Evolutionary conservation across 106 monocot species (phyloP).

Genomic region (Dioscorea alata): DNA sequence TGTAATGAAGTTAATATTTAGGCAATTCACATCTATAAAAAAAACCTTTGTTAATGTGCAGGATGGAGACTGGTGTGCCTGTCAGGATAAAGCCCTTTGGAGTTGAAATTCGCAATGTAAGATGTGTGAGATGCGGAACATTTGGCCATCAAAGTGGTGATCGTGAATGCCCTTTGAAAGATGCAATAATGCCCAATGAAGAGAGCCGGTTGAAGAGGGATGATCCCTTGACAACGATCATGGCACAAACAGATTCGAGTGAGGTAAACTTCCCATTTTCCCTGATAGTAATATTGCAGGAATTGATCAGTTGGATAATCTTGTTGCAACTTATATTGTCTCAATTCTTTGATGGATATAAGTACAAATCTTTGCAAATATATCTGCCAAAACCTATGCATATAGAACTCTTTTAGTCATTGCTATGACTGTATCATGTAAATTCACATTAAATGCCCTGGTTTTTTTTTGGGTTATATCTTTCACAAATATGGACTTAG

Average conservation of each 20-base stretch:
- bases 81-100: conserved; percentile 87
- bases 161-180: conserved; percentile 92
- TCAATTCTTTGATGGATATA: too few relatives aligned
- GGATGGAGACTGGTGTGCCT: conserved; percentile 84
- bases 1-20: too few relatives aligned
- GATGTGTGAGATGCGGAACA: conserved; percentile 85
- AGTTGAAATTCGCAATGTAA: conserved; percentile 93
- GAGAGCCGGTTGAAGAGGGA: conserved; percentile 89
- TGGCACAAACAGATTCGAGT: conserved; percentile 62
- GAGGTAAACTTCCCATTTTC: conserved; percentile 45
- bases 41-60: conserved; percentile 11
- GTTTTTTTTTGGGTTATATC: too few relatives aligned
- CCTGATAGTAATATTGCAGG: not conserved
- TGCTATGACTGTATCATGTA: too few relatives aligned
- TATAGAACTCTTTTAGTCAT: too few relatives aligned
- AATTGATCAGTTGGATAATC: too few relatives aligned
- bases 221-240: conserved; percentile 88
- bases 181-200: conserved; percentile 96
- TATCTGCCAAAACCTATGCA: too few relatives aligned
- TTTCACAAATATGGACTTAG: too few relatives aligned
- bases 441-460: too few relatives aligned
- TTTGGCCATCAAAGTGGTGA: conserved; percentile 98
- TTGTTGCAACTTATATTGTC: too few relatives aligned
- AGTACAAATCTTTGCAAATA: too few relatives aligned
- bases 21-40: too few relatives aligned